A percentile compares a stretch with the other conserved stretches of the same genome.
Evolutionary conservation across 768 basidiomycete genomes (phyloP).

Genomic region (Porphyrellus cyaneotinctus): DNA sequence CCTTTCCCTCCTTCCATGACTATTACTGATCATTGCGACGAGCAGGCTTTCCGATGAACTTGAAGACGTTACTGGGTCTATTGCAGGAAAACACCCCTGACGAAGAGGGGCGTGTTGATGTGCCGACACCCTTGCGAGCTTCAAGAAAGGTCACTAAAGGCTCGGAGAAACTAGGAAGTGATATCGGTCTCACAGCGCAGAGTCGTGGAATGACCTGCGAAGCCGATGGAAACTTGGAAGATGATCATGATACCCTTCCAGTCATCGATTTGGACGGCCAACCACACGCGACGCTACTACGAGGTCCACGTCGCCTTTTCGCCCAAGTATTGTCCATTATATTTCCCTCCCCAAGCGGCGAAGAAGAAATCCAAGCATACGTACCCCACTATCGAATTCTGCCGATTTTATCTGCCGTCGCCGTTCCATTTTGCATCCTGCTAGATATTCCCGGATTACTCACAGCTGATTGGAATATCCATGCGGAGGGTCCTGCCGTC

Average conservation of each 20-base stretch:
- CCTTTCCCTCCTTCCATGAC: constrained; percentile 6
- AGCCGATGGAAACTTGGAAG: constrained; percentile 2
- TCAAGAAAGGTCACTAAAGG: not conserved
- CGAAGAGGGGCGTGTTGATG: constrained; percentile 7
- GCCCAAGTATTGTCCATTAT: constrained; percentile 8
- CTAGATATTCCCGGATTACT: constrained; percentile 71
- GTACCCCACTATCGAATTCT: constrained; percentile 58
- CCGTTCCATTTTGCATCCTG: constrained; percentile 76
- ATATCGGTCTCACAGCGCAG: not conserved
- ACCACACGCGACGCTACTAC: not conserved
- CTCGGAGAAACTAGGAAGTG: not conserved
- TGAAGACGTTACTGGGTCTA: constrained; percentile 9
- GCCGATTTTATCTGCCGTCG: constrained; percentile 63
- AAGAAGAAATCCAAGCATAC: constrained; percentile 32
- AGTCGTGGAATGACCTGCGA: not conserved
- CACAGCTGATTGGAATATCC: constrained; percentile 71
- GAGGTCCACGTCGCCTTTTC: not conserved
- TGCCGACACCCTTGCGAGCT: not conserved
- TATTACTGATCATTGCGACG: not conserved
- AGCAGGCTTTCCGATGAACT: constrained; percentile 8
- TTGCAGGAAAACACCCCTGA: constrained; percentile 14
- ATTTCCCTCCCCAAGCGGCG: constrained; percentile 18
- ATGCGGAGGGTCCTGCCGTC: constrained; percentile 37
- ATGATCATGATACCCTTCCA: constrained; percentile 3
- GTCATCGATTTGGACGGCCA: not conserved